Base-by-base conservation (phyloP, 345 rosid species). In the Rubroshorea leprosula region DNA sequence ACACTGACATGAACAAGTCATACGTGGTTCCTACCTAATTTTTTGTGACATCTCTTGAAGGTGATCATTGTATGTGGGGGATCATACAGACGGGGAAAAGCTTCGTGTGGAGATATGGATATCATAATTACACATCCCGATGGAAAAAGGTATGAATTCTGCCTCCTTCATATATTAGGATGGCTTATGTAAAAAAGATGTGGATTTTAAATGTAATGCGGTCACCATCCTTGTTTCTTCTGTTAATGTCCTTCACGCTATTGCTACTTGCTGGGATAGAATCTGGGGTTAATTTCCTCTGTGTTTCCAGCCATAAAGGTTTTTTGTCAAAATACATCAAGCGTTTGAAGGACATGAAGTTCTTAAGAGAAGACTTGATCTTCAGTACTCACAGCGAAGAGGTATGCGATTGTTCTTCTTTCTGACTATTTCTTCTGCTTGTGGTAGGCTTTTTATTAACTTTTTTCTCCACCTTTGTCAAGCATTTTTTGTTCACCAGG, bases 1-100 rank as follows among this genome's bases (percentile, higher is more conserved):
- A 48, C 57, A 47, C 47, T 68, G 58, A 48, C 39, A 44, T 49
- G 44, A 27, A 54, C 21, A 48, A 65, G n/a, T 44, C 2, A 3
- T 39, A 21, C 50, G 14, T 51, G 14, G 45, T 38, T 51, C 49
- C 29, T 22, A 55, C 24, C 11, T 52, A 29, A 43, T 59, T 6
- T n/a, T 61, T 0, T 47, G 19, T 57, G 35, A 21, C 25, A 44
- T 76, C 47, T 65, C 49, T 53, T 72, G 67, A 55, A 89, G 99
- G 91, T 82, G 61, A 12, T 53, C 56, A 74, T 93, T 71, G 68
- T 85, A 41, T 93, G 99, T 55, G 97, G 97, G 63, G 99, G 97
- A 69, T 93, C 99, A 63, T 93, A 81, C 55, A 89, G 97, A 73
- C 96, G 97, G 58, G 99, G 99, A 64, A 93, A 87, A 67, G 76